phyloP scores from a whole-genome alignment of 2,329 filamentous ascomycete species.

The Aspergillus intermedius region DNA sequence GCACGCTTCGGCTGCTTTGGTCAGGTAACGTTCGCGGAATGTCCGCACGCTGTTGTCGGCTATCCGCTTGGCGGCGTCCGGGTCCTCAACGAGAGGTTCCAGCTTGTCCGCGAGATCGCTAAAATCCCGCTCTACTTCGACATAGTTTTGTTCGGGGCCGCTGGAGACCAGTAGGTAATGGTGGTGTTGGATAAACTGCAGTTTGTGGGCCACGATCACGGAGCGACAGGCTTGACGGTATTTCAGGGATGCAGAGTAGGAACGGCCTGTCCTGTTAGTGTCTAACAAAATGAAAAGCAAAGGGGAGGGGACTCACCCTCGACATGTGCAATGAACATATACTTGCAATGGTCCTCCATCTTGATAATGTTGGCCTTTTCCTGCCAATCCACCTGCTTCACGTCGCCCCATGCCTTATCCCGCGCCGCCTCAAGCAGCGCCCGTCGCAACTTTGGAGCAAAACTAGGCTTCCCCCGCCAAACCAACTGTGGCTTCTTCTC shows the following conservation, averaged over 20 bases:
- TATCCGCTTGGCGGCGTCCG: conserved; percentile 35
- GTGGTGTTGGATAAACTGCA: conserved; percentile 44
- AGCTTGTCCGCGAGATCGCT: conserved; percentile 44
- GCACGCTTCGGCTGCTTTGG: conserved; percentile 44
- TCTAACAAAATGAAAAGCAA: background rate
- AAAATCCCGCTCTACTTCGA: conserved; percentile 46
- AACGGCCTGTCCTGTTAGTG: conserved; percentile 17
- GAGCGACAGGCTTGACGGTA: conserved; percentile 45
- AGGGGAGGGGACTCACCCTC: conserved; percentile 35
- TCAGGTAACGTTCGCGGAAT: conserved; percentile 46
- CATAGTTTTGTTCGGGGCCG: conserved; percentile 42
- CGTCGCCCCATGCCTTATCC: conserved; percentile 43
- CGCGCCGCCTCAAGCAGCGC: conserved; percentile 34
- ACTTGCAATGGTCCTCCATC: conserved; percentile 49
- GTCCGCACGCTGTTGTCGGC: conserved; percentile 39
- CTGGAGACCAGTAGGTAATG: conserved; percentile 36
- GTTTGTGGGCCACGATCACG: conserved; percentile 41
- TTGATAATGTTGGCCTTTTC: conserved; percentile 38
- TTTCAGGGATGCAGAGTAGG: conserved; percentile 45
- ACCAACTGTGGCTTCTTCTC: conserved; percentile 40
- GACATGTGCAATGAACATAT: conserved; percentile 48
- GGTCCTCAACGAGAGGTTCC: conserved; percentile 29
- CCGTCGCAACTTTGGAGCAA: conserved; percentile 35
- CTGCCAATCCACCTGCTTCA: conserved; percentile 37
- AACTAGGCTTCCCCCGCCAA: conserved; percentile 44